Evolutionary conservation across 176 grass and related monocot genomes (phyloP).

Genomic region (Ananas comosus): DNA sequence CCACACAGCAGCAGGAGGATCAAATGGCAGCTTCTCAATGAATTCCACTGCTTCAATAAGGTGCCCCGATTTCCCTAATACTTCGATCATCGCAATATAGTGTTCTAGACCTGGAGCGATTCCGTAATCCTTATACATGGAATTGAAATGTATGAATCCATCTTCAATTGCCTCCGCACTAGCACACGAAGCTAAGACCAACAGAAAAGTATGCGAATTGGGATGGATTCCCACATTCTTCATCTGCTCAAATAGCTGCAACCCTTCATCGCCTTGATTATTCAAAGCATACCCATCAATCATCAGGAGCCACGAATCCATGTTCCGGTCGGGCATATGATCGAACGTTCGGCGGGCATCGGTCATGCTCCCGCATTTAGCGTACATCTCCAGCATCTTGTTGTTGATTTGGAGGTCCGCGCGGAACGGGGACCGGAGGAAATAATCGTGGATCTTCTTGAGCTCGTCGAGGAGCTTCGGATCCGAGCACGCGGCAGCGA

Average conservation of each 20-base stretch:
- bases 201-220: slow-evolving; percentile 31
- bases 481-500: slow-evolving; percentile 41
- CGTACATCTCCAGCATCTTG: slow-evolving; percentile 66
- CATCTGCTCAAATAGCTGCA: slow-evolving; percentile 65
- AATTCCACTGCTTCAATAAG: slow-evolving; percentile 70
- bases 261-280: slow-evolving; percentile 48
- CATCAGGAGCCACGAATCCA: slow-evolving; percentile 81
- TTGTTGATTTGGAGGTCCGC: slow-evolving; percentile 53
- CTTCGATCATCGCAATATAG: slow-evolving; percentile 59
- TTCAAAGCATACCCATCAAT: slow-evolving; percentile 59
- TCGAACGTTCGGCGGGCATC: slow-evolving; percentile 69
- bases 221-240: slow-evolving; percentile 33
- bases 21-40: slow-evolving; percentile 73
- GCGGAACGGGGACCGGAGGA: slow-evolving; percentile 71
- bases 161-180: slow-evolving; percentile 80
- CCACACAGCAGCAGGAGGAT: slow-evolving; percentile 51
- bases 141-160: slow-evolving; percentile 62
- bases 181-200: slow-evolving; percentile 63
- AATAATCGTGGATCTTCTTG: slow-evolving; percentile 72
- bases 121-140: slow-evolving; percentile 57
- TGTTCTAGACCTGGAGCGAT: slow-evolving; percentile 54
- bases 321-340: slow-evolving; percentile 68
- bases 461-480: slow-evolving; percentile 56
- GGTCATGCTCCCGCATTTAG: slow-evolving; percentile 42
- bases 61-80: slow-evolving; percentile 72